These are phyloP conservation scores for Debaryomyces nepalensis DNA, from an alignment of 1,139 yeast genomes.

Conservation along the genomic window DNA sequence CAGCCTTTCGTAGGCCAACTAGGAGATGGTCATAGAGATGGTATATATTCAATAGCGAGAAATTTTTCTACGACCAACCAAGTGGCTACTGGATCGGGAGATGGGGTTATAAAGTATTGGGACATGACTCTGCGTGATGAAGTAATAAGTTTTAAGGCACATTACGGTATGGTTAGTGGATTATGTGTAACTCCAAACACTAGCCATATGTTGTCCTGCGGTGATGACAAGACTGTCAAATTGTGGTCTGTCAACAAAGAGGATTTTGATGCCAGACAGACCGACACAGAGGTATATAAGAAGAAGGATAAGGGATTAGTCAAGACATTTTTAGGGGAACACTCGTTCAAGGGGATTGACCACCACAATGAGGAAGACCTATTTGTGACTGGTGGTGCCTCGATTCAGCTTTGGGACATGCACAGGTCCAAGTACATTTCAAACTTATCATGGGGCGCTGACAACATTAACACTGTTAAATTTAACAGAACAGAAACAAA, in stretches of 20 bases:
- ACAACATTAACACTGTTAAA: conserved; percentile 77
- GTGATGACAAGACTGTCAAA: conserved; percentile 88
- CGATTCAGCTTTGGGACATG: conserved; percentile 88
- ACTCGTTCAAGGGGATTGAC: conserved; percentile 83
- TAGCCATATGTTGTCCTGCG: conserved; percentile 73
- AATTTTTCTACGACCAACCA: conserved; percentile 71
- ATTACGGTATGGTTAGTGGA: conserved; percentile 89
- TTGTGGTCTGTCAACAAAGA: conserved; percentile 67
- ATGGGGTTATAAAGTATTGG: conserved; percentile 95
- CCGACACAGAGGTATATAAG: conserved; percentile 42
- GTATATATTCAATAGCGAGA: conserved; percentile 88
- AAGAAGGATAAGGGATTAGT: conserved; percentile 51
- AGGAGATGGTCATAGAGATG: conserved; percentile 95
- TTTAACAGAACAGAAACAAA: conserved; percentile 93
- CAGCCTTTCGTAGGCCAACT: conserved; percentile 95
- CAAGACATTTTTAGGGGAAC: conserved; percentile 82
- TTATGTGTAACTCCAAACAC: conserved; percentile 76
- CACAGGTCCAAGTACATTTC: conserved; percentile 76
- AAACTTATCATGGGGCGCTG: conserved; percentile 94
- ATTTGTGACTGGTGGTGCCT: conserved; percentile 93
- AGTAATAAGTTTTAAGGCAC: conserved; percentile 79
- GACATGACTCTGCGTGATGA: conserved; percentile 77
- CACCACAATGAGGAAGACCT: conserved; percentile 75
- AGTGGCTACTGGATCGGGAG: conserved; percentile 92
- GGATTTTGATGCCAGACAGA: conserved; percentile 42